Evolutionary conservation across 176 grass and related monocot species (phyloP).

Genomic region (Oryza longistaminata): DNA sequence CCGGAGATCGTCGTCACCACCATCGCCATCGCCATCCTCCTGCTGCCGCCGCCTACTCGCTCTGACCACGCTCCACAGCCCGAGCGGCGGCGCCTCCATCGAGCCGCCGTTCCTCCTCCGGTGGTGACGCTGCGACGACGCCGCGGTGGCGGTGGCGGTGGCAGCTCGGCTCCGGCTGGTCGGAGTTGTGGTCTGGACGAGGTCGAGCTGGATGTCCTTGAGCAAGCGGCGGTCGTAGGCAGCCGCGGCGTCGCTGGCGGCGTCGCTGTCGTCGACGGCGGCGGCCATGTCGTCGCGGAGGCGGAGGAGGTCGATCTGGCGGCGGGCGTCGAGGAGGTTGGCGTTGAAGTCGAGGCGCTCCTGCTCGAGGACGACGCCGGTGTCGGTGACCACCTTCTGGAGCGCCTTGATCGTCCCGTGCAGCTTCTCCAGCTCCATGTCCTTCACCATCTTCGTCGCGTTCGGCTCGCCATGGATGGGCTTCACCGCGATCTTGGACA

Average conservation of each 20-base stretch:
- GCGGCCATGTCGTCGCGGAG: slow-evolving; percentile 61
- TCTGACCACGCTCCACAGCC: slow-evolving; percentile 51
- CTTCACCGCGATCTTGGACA: slow-evolving; percentile 57
- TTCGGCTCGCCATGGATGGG: slow-evolving; percentile 40
- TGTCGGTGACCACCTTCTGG: slow-evolving; percentile 68
- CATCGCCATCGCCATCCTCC: neutral
- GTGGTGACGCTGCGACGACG: slow-evolving; percentile 32
- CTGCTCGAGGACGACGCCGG: slow-evolving; percentile 73
- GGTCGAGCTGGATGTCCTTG: slow-evolving; percentile 93
- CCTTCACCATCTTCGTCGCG: slow-evolving; percentile 43
- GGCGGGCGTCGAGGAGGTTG: slow-evolving; percentile 65
- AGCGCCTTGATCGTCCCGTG: slow-evolving; percentile 76
- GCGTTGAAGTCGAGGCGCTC: slow-evolving; percentile 70
- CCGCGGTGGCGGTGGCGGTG: neutral
- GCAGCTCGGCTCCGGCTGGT: slow-evolving; percentile 30
- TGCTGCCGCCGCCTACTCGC: slow-evolving; percentile 29
- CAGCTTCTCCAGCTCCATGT: slow-evolving; percentile 68
- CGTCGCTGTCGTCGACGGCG: slow-evolving; percentile 48
- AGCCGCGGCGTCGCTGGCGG: slow-evolving; percentile 25
- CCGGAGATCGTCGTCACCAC: slow-evolving; percentile 10
- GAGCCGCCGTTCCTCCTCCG: slow-evolving; percentile 30
- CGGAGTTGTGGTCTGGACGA: slow-evolving; percentile 55
- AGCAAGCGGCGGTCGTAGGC: slow-evolving; percentile 67
- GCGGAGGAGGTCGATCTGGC: slow-evolving; percentile 78
- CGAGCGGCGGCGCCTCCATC: slow-evolving; percentile 32